Base-by-base conservation (phyloP, 2,329 filamentous ascomycete genomes). In the Aspergillus luchuensis region DNA sequence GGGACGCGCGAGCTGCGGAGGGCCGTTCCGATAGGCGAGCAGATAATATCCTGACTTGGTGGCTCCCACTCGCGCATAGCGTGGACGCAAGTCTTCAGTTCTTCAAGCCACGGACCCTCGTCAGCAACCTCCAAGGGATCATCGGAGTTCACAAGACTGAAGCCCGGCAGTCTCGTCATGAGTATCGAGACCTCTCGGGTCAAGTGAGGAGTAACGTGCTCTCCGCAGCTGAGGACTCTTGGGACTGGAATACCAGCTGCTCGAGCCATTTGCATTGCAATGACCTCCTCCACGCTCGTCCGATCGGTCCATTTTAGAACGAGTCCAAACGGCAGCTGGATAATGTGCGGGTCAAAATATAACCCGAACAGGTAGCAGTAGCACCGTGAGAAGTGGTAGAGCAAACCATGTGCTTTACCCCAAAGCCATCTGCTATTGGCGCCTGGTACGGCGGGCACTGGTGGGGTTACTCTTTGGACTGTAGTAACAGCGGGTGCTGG, bases 101-200 rank as follows among this genome's bases (percentile, higher is more conserved):
- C 73, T 1, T 69, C 45, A 15, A 76, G 66, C 68, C 71, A 75
- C 5, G 71, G 72, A 1, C 68, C 70, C 56, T 75, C 71, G 5
- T 62, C 58, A 38, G 76, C 66, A 17, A 66, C 45, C 8, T 66
- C 60, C 38, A 79, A 65, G 17, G 21, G 39, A 55, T 76, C 66
- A 17, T 59, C 63, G 3, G 65, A 66, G 54, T 76, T 72, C 17
- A 66, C 69, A 25, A 79, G 62, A 10, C 69, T 53, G 6, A 66
- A 56, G 3, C 77, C 75, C 13, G 74, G 77, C 55, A 78, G 59
- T 33, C 76, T 71, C 17, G 76, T 80, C 75, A 81, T 79, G 15
- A 49, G 45, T 6, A 49, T 49, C 1, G 45, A 49, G 15, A 49
- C 28, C 17, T n/a, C 30, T 8, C 47, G 23, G 28, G 68, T 66